Evolutionary conservation across 257 asterid species (phyloP).

Genomic region (Solanum ossicruentum): DNA sequence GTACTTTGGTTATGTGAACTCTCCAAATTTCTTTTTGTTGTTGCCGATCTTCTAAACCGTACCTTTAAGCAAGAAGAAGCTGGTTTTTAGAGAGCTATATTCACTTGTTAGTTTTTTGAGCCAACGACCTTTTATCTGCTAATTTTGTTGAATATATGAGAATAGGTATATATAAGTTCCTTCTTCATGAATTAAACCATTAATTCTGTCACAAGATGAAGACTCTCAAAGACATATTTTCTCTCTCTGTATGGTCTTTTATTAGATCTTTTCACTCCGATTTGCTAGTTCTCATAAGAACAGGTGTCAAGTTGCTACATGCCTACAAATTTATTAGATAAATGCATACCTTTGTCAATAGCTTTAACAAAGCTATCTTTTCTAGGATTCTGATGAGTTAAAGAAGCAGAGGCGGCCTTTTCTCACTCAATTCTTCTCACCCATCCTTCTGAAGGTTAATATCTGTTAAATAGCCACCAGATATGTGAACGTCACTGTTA

Average conservation of each 20-base stretch:
- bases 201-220: neutral
- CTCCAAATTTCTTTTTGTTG: neutral
- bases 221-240: neutral
- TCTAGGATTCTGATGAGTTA: slow-evolving; percentile 60
- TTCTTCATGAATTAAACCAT: neutral
- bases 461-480: neutral
- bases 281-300: neutral
- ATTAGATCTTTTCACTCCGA: neutral
- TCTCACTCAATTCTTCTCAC: slow-evolving; percentile 81
- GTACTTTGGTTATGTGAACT: neutral
- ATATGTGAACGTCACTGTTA: slow-evolving; percentile 5
- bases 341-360: neutral
- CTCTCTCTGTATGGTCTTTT: neutral
- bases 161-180: neutral
- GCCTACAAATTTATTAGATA: neutral
- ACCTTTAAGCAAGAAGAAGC: neutral
- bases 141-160: neutral
- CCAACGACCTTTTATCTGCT: neutral
- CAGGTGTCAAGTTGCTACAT: neutral
- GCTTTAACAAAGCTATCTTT: neutral
- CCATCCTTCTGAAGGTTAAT: slow-evolving; percentile 75
- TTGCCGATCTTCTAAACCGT: neutral
- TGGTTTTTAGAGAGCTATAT: neutral
- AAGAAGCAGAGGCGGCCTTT: slow-evolving; percentile 73
- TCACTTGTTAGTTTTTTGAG: neutral